Conservation (phyloP, 441 rosid species). For the Capsella rubella region DNA sequence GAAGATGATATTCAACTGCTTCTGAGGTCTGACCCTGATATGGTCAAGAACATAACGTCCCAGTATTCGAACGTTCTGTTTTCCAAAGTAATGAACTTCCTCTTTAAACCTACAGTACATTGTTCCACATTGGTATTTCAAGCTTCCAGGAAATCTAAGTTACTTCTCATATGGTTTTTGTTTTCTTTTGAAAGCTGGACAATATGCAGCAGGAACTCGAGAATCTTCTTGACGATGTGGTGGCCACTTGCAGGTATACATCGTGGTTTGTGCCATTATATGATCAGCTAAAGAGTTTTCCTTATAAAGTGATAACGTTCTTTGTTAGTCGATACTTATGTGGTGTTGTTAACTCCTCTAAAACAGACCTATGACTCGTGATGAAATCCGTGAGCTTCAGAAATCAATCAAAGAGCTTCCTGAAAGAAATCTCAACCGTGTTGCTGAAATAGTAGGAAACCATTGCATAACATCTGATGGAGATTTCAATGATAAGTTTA, state of each 20-base stretch:
- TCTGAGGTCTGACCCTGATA: constrained; percentile 30
- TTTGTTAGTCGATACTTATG: constrained; percentile 13
- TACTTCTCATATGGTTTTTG: neutral
- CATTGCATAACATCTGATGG: constrained; percentile 8
- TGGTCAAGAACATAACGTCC: constrained; percentile 32
- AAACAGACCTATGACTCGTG: constrained; percentile 39
- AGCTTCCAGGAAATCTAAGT: neutral
- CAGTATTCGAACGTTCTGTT: constrained; percentile 15
- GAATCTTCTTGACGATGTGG: constrained; percentile 36
- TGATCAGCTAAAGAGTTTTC: neutral
- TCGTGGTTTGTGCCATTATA: neutral
- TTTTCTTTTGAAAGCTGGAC: constrained; percentile 27
- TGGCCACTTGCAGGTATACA: constrained; percentile 38
- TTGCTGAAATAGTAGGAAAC: constrained; percentile 11
- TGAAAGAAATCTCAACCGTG: constrained; percentile 12
- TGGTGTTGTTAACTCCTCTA: neutral
- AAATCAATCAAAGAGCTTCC: constrained; percentile 40
- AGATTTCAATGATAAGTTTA: constrained; percentile 23
- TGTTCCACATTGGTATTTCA: neutral
- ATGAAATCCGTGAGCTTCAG: constrained; percentile 32
- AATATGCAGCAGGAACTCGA: constrained; percentile 40
- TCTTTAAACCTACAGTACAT: neutral
- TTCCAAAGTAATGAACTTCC: constrained; percentile 27
- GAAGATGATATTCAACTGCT: constrained; percentile 30
- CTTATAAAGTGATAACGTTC: neutral